Base-by-base conservation (phyloP, 345 rosid genomes). In the Ailanthus altissimus region DNA sequence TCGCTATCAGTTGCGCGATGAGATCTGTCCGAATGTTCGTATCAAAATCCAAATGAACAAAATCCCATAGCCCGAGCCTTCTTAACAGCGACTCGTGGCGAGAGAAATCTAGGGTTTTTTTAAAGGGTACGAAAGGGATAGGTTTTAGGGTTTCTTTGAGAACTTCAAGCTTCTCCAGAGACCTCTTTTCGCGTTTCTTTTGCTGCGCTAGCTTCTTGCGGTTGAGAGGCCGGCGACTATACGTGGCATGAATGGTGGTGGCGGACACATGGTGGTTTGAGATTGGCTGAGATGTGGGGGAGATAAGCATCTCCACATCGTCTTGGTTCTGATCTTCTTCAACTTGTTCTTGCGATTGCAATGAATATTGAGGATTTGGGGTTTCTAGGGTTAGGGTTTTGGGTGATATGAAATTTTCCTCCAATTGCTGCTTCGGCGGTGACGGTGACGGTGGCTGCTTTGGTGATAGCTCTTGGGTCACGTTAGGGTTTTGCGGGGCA, bases 31-130 rank as follows among this genome's bases (percentile, higher is more conserved):
- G 94, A 7, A 93, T 63, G 46, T 60, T 71, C 6, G 77, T 42
- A 18, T 90, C 93, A 61, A 95, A 89, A 54, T 90, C 90, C 84
- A 93, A 54, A 61, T 90, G 90, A 16, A 88, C 89, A 67, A 95
- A 93, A 13, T 95, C 94, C 99, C 99, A 95, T 46, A 95, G 73
- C 12, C 94, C 97, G 14, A 95, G 61, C 26, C 88, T 84, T 83
- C 76, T 89, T 64, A 95, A 77, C 2, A 93, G 86, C 51, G 64
- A 77, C 70, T 92, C 91, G 73, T 92, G 94, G 40, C 81, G 61
- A 25, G 83, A n/a, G 54, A 91, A 88, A 72, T 95, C 97, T 36
- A 91, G 88, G 81, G 82, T 32, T 80, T 88, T 50, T 82, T 86
- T 87, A 46, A 16, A 8, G 57, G 94, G 93, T 2, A 70, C 76